These are phyloP conservation scores for Microdochium nivale DNA, from an alignment of 2,329 filamentous ascomycete genomes.

Conservation along the genomic window DNA sequence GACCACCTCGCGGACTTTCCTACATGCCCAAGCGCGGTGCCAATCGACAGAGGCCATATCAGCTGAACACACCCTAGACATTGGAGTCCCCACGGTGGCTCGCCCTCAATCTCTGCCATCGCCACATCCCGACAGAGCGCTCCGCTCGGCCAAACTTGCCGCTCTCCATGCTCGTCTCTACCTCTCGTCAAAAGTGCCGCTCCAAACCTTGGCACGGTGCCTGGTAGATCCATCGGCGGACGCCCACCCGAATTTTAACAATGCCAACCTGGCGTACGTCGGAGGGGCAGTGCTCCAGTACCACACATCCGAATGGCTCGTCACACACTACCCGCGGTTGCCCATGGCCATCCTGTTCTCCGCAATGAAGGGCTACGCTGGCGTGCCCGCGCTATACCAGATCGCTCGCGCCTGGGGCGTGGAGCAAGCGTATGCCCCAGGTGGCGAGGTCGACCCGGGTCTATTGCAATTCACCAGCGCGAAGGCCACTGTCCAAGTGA, in stretches of 20 bases:
- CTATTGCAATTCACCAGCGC: constrained; percentile 68
- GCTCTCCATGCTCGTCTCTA: constrained; percentile 85
- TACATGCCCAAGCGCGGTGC: constrained; percentile 5
- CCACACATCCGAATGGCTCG: constrained; percentile 79
- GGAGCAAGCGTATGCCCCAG: constrained; percentile 77
- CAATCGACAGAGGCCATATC: constrained; percentile 3
- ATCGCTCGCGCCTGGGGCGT: constrained; percentile 86
- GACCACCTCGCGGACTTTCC: constrained; percentile 12
- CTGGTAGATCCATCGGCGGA: constrained; percentile 85
- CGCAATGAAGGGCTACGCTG: constrained; percentile 76
- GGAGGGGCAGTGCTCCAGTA: constrained; percentile 79
- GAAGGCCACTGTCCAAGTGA: constrained; percentile 33
- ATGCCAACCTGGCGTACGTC: constrained; percentile 70
- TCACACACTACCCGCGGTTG: constrained; percentile 84
- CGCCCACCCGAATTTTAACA: constrained; percentile 74
- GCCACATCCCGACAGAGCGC: constrained; percentile 58
- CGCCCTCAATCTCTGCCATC: constrained; percentile 49
- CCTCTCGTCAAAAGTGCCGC: constrained; percentile 71
- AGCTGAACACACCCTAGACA: constrained; percentile 10
- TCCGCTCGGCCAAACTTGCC: constrained; percentile 76
- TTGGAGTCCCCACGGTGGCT: constrained; percentile 4
- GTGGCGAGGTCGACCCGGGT: constrained; percentile 85
- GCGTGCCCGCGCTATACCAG: constrained; percentile 62
- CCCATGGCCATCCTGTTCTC: constrained; percentile 83
- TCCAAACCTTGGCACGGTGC: constrained; percentile 77